Conservation (phyloP, 208 protist genomes). For the Porcisia deanei region DNA sequence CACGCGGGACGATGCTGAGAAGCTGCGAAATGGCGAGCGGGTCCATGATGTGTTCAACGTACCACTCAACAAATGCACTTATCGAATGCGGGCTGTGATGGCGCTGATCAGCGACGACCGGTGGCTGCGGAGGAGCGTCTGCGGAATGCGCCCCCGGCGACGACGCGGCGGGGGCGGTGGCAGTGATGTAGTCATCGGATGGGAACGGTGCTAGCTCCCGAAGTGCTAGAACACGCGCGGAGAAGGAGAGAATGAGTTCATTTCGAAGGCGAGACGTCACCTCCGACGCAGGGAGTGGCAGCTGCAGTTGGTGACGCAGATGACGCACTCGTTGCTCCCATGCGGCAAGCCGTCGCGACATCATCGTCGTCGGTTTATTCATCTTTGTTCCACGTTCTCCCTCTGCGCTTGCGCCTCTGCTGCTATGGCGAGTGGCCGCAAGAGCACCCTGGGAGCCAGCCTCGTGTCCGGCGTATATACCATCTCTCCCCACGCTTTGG, state of each 20-base stretch:
- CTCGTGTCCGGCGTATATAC: not conserved
- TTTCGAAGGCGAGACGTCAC: conserved; percentile 77
- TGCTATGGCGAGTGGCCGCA: not conserved
- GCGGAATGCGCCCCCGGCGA: not conserved
- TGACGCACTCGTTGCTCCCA: conserved; percentile 35
- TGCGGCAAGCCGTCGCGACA: conserved; percentile 21
- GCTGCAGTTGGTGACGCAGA: conserved; percentile 43
- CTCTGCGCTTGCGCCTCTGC: not conserved
- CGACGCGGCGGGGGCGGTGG: not conserved
- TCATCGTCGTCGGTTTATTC: not conserved
- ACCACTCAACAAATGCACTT: conserved; percentile 84
- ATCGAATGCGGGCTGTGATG: conserved; percentile 40
- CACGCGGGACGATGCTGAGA: conserved; percentile 67
- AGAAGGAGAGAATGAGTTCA: conserved; percentile 77
- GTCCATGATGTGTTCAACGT: conserved; percentile 76
- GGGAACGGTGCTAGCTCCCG: conserved; percentile 35
- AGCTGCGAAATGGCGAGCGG: conserved; percentile 80
- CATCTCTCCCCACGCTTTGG: not conserved
- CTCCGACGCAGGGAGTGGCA: conserved; percentile 38
- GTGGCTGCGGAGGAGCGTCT: not conserved
- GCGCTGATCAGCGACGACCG: conserved; percentile 2
- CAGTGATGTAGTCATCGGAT: conserved; percentile 1
- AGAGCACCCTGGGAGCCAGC: not conserved
- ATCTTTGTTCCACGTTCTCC: not conserved
- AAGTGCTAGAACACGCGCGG: conserved; percentile 70